phyloP scores from a whole-genome alignment of 164 flowering plant species.

The Buxus sempervirens region DNA sequence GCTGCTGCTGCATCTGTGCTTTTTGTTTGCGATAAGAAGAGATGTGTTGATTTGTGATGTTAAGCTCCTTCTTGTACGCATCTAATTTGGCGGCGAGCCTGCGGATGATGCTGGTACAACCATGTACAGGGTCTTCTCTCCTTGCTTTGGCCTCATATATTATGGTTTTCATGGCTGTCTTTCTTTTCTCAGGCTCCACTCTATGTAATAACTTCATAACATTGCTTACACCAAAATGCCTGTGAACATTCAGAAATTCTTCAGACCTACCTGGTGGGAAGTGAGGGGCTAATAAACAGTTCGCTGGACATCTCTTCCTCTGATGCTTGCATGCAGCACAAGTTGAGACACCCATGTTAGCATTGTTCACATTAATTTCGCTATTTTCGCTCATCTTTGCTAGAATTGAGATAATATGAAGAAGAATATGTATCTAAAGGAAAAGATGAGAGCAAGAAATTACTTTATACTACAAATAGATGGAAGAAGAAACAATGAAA shows the following conservation, averaged over 20 bases:
- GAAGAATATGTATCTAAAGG: neutral
- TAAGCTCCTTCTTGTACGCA: neutral
- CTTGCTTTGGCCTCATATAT: slow-evolving; percentile 21
- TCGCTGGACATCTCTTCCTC: slow-evolving; percentile 24
- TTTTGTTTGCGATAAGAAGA: neutral
- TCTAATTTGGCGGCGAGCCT: neutral
- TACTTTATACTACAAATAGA: too few relatives aligned
- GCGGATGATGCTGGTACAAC: neutral
- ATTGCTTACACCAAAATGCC: slow-evolving; percentile 34
- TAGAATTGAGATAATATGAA: neutral
- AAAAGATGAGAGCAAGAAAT: too few relatives aligned
- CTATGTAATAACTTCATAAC: slow-evolving; percentile 21
- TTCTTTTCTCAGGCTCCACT: neutral
- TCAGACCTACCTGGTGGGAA: slow-evolving; percentile 27
- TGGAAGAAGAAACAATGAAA: too few relatives aligned
- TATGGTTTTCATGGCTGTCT: slow-evolving; percentile 21
- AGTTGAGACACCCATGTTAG: slow-evolving; percentile 6
- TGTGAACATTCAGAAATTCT: slow-evolving; percentile 27
- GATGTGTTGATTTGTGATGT: neutral
- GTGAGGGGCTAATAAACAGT: slow-evolving; percentile 30
- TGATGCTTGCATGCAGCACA: slow-evolving; percentile 54
- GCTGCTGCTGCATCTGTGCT: neutral
- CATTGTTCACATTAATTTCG: neutral
- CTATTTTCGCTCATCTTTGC: neutral
- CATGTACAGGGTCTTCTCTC: slow-evolving; percentile 4